phyloP scores from a whole-genome alignment of 768 basidiomycete species.

The Auriscalpium orientale region DNA sequence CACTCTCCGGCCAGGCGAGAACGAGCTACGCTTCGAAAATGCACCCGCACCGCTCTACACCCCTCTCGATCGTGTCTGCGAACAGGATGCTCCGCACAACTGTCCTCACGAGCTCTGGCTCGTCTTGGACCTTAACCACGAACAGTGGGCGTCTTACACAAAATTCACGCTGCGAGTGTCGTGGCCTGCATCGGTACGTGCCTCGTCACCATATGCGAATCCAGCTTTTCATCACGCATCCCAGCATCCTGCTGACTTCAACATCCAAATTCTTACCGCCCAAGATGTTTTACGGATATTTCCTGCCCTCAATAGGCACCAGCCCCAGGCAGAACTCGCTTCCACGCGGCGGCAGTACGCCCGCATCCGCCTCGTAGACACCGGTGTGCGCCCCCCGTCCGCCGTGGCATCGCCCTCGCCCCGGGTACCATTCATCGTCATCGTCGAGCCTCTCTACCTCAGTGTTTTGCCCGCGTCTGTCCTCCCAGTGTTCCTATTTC shows the following conservation, averaged over 20 bases:
- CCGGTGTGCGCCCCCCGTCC: slow-evolving; percentile 42
- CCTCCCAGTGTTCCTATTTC: slow-evolving; percentile 23
- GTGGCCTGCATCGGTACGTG: slow-evolving; percentile 27
- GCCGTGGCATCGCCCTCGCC: slow-evolving; percentile 10
- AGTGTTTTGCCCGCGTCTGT: slow-evolving; percentile 52
- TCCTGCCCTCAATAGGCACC: background rate
- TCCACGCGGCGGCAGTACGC: slow-evolving; percentile 44
- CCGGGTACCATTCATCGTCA: slow-evolving; percentile 43
- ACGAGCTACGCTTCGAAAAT: background rate
- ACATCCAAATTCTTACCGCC: slow-evolving; percentile 31
- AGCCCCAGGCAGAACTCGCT: background rate
- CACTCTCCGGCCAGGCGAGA: background rate
- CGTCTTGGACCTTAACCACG: slow-evolving; percentile 21
- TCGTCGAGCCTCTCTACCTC: slow-evolving; percentile 53
- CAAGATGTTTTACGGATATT: background rate
- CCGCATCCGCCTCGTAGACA: slow-evolving; percentile 45
- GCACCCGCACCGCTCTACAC: slow-evolving; percentile 1
- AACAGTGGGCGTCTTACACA: slow-evolving; percentile 17
- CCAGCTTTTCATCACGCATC: background rate
- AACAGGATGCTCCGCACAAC: slow-evolving; percentile 3
- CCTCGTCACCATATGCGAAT: background rate
- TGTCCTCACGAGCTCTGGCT: slow-evolving; percentile 27
- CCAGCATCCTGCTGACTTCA: slow-evolving; percentile 40
- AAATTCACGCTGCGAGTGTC: slow-evolving; percentile 29
- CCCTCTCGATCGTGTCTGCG: slow-evolving; percentile 29